phyloP scores from a whole-genome alignment of 768 basidiomycete genomes.

The Tephrocybe sp. region DNA sequence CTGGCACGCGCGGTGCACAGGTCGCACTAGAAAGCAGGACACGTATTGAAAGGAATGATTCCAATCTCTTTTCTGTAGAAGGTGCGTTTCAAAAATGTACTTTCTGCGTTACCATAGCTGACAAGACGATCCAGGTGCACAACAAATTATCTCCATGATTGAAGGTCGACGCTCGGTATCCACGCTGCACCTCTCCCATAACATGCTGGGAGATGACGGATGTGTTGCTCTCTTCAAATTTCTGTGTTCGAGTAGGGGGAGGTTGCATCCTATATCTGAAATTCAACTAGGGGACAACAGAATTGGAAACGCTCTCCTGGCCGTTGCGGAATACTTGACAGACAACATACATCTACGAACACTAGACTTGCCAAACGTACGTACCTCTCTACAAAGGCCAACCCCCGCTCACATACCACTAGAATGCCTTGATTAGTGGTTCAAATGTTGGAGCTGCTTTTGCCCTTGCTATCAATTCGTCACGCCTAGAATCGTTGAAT shows the following conservation, averaged over 20 bases:
- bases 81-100: slow-evolving; percentile 18
- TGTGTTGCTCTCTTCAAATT: slow-evolving; percentile 53
- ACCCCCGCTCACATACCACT: slow-evolving; percentile 1
- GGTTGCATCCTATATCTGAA: slow-evolving; percentile 44
- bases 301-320: slow-evolving; percentile 50
- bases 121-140: slow-evolving; percentile 38
- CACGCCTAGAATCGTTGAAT: slow-evolving; percentile 47
- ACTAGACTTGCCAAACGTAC: slow-evolving; percentile 57
- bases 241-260: slow-evolving; percentile 46
- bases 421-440: slow-evolving; percentile 31
- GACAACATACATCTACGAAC: slow-evolving; percentile 44
- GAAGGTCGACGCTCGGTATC: slow-evolving; percentile 44
- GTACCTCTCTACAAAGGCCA: slow-evolving; percentile 16
- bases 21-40: slow-evolving; percentile 6
- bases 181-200: slow-evolving; percentile 54
- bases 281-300: slow-evolving; percentile 56
- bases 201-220: slow-evolving; percentile 56
- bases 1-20: not conserved
- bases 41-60: slow-evolving; percentile 28
- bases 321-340: slow-evolving; percentile 50
- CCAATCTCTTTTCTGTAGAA: slow-evolving; percentile 21
- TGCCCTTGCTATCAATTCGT: slow-evolving; percentile 50
- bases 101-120: not conserved
- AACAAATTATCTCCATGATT: slow-evolving; percentile 46
- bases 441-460: slow-evolving; percentile 36